Conservation (phyloP, 164 flowering plant genomes). For the Vitis rotundifolia region DNA sequence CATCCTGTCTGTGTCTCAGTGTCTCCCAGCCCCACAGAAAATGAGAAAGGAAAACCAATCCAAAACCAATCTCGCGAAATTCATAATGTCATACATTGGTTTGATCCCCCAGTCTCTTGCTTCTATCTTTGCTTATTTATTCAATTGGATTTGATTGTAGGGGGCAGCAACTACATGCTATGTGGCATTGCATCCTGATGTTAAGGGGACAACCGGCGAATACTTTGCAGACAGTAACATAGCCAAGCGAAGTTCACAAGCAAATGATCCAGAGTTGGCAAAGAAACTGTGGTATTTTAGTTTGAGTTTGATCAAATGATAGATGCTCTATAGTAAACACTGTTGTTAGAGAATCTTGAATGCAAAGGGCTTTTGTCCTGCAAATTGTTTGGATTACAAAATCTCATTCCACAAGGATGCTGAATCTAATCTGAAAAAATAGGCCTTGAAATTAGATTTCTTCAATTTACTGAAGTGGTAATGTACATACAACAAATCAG, state of each 20-base stretch:
- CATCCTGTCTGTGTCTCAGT: too few species aligned
- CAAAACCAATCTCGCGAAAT: too few species aligned
- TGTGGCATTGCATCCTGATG: constrained; percentile 53
- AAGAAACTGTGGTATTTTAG: constrained; percentile 62
- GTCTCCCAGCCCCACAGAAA: too few species aligned
- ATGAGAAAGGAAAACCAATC: too few species aligned
- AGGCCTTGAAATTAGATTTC: neutral
- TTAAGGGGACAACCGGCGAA: constrained; percentile 42
- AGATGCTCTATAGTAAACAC: neutral
- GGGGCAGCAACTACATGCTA: constrained; percentile 72
- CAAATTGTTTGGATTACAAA: too few species aligned
- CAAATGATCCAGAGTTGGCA: constrained; percentile 40
- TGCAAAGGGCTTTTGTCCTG: too few species aligned
- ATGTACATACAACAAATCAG: constrained; percentile 23
- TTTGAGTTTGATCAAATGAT: constrained; percentile 24
- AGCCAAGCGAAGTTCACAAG: constrained; percentile 27
- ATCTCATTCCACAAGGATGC: too few species aligned
- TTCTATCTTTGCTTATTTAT: neutral
- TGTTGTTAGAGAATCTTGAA: neutral
- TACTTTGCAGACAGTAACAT: constrained; percentile 51
- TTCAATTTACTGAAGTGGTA: constrained; percentile 10
- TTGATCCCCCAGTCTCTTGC: neutral
- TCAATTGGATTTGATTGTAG: constrained; percentile 18
- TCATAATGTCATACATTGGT: too few species aligned
- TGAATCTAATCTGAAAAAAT: neutral